These are phyloP conservation scores for Carex pumila DNA, from an alignment of 176 grass and related monocot species.

Conservation along the genomic window DNA sequence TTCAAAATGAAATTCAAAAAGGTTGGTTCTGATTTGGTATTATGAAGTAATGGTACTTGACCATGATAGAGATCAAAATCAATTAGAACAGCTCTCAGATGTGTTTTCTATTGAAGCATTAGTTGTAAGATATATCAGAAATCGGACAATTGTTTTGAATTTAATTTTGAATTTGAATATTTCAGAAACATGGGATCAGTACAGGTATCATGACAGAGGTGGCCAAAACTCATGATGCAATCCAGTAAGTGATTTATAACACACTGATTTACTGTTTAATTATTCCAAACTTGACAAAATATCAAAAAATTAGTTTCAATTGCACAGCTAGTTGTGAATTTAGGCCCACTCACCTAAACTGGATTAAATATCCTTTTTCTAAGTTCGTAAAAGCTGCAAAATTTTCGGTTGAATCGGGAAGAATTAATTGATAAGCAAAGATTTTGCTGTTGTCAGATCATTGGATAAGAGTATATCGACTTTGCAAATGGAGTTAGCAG, in stretches of 20 bases:
- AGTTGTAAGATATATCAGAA: background rate
- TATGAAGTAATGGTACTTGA: background rate
- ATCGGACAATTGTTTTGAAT: background rate
- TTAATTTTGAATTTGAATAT: slow-evolving; percentile 3
- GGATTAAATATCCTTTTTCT: background rate
- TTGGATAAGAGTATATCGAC: slow-evolving; percentile 98
- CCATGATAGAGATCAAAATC: background rate
- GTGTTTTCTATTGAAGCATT: background rate
- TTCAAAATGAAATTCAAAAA: background rate
- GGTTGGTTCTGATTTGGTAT: background rate
- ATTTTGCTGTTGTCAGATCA: slow-evolving; percentile 57
- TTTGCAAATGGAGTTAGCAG: slow-evolving; percentile 91
- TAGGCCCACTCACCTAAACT: background rate
- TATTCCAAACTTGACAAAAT: slow-evolving; percentile 6
- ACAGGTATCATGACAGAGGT: slow-evolving; percentile 95
- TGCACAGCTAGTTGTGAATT: background rate
- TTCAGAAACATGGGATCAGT: slow-evolving; percentile 60
- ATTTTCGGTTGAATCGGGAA: background rate
- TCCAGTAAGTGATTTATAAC: slow-evolving; percentile 47
- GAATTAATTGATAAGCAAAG: background rate
- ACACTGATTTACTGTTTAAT: background rate
- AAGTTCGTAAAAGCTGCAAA: slow-evolving; percentile 24
- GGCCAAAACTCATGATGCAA: slow-evolving; percentile 80
- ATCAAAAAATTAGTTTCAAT: background rate
- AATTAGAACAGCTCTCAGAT: background rate